Evolutionary conservation across 2,329 filamentous ascomycete species (phyloP), one percentile per base, ranked within the genome.

Genomic region (Apiospora pterosperma): DNA sequence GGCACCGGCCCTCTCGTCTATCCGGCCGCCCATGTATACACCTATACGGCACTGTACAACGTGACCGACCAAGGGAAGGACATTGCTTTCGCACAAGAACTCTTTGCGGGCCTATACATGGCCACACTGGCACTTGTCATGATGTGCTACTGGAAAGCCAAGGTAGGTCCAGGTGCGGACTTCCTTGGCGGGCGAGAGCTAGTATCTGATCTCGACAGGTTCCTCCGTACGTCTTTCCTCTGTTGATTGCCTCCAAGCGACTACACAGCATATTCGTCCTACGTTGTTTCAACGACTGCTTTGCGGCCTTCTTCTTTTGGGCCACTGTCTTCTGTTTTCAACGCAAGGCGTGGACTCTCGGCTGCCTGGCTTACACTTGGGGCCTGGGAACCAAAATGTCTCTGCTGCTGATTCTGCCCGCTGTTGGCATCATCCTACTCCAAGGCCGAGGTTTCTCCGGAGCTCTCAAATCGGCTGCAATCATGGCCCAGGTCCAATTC

Each of bases 311-410:
- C 70, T 92, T 92, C 69, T 84, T 99, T 67, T 98, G 93, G 87
- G 76, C 88, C 21, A 87, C 92, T n/a, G 89, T 98, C 42, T 91
- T 88, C 74, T 82, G 88, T 68, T 91, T 93, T 75, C 92, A 97
- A 80, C 86, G 85, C 58, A 84, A 88, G 36, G 81, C 84, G 64
- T 97, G 92, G 91, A 88, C 88, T 31, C 71, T 90, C 0, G 96
- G 90, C 7, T 89, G 88, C 61, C 75, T 93, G 19, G 80, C 88
- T 61, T 98, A 92, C 80, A 90, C 90, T 61, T 84, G 88, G 72
- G 95, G 93, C 0, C 79, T 99, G 14, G 93, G 92, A n/a, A 88
- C 96, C 71, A 99, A 99, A 80, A 99, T 99, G 96, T 92, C 92
- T 16, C 77, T 97, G 60, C 83, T 99, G 48, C 84, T 99, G 44